A percentile compares a stretch with the other conserved stretches of the same genome.
These are phyloP conservation scores for Aspergillus fijiensis DNA, from an alignment of 2,329 filamentous ascomycete genomes.

Conservation along the genomic window DNA sequence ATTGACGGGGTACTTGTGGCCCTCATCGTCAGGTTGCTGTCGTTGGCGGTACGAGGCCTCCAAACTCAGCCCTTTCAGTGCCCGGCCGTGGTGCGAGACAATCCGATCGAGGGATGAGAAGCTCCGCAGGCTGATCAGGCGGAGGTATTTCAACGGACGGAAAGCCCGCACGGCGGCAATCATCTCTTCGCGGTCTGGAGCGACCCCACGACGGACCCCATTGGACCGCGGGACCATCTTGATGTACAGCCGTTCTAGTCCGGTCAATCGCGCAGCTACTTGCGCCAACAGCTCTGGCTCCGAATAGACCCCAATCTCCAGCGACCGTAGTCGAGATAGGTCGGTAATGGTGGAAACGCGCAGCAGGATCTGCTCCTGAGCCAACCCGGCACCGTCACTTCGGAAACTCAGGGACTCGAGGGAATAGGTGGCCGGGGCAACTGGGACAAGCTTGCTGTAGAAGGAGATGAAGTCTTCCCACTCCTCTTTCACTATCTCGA, in stretches of 20 bases:
- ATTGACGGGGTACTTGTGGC: slow-evolving; percentile 1
- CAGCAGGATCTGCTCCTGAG: neutral
- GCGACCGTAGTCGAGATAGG: neutral
- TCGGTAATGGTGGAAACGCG: neutral
- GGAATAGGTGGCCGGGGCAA: neutral
- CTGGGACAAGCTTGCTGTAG: neutral
- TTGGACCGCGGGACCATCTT: neutral
- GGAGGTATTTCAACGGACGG: neutral
- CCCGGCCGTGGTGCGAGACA: slow-evolving; percentile 1
- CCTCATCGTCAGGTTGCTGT: neutral
- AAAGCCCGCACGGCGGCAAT: slow-evolving; percentile 1
- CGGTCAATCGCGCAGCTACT: neutral
- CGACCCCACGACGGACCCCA: neutral
- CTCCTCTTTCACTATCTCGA: neutral
- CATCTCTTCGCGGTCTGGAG: neutral
- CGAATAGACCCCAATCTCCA: neutral
- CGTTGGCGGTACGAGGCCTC: neutral
- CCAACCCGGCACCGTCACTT: too few species aligned
- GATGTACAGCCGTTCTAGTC: slow-evolving; percentile 2
- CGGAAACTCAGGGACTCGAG: neutral
- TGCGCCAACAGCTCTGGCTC: neutral
- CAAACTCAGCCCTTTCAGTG: slow-evolving; percentile 4
- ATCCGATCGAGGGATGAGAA: neutral
- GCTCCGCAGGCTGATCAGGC: neutral
- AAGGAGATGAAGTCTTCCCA: neutral